Evolutionary conservation across 345 rosid species (phyloP), one percentile per base, ranked within the genome.

Genomic region (rapeseed (Brassica napus)): DNA sequence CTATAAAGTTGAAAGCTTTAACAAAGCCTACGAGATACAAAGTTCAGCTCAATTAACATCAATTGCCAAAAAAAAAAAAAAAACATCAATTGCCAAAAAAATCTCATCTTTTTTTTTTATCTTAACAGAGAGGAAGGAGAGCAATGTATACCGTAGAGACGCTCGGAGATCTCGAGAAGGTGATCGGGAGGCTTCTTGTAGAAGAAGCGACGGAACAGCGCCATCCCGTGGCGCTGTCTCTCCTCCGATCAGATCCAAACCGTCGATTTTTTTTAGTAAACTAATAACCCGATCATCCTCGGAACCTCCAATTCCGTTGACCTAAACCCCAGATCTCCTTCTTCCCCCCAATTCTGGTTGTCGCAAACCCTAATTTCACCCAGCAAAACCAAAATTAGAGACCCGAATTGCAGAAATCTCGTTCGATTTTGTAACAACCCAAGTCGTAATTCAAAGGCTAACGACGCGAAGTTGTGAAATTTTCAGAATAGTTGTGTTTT

Each of bases 141-240:
- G 47, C 6, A 24, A 68, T 6, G 28, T 6, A 6, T 44, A 95
- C 99, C 99, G 71, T 95, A 93, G 76, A 95, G 94, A 63, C 99
- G 89, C 84, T 95, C 98, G 49, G 99, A 93, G 89, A 95, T 95
- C 91, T 95, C 99, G 61, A 95, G 97, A 82, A 95, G 97, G 87
- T 94, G 96, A 89, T 95, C 99, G 79, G 99, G 99, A 82, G 99
- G 99, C 88, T 95, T 95, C 86, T 97, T 89, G 75, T 93, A 91
- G 79, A 93, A 95, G 87, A 95, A 91, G 32, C 99, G 96, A 84
- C 97, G 93, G 92, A 95, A 95, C 99, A 93, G 99, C 96, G 98
- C 99, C 99, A 95, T 95, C 77, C 0, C 82, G 80, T 88, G 98
- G 98, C 99, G 97, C 99, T 93, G 97, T 90, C 91, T 83, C 92